Evolutionary conservation across 352 stramenopile genomes (phyloP).

Genomic region (Phytophthora fragariaefolia): DNA sequence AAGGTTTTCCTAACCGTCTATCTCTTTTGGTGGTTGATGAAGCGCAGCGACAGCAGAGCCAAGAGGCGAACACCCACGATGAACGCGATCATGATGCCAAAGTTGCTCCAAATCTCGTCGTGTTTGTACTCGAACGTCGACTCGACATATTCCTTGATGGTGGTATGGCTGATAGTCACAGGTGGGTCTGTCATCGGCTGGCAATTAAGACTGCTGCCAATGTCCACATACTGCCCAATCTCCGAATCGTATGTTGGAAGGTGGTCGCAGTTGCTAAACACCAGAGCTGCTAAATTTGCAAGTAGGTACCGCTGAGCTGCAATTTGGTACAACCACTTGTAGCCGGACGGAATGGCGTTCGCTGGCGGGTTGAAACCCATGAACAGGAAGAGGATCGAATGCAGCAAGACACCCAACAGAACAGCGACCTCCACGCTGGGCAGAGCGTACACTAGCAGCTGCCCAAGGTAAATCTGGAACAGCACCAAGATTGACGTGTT

Average conservation of each 20-base stretch:
- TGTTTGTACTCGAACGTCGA: slow-evolving; percentile 59
- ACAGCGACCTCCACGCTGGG: slow-evolving; percentile 50
- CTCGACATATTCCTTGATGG: slow-evolving; percentile 64
- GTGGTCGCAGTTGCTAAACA: slow-evolving; percentile 56
- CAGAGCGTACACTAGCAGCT: slow-evolving; percentile 52
- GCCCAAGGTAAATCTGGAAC: slow-evolving; percentile 56
- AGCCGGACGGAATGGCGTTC: slow-evolving; percentile 53
- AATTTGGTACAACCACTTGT: slow-evolving; percentile 61
- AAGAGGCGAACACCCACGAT: slow-evolving; percentile 59
- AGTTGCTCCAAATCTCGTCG: slow-evolving; percentile 60
- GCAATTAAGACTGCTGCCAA: slow-evolving; percentile 44
- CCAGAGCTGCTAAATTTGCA: slow-evolving; percentile 40
- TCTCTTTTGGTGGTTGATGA: slow-evolving; percentile 67
- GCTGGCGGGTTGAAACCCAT: slow-evolving; percentile 56
- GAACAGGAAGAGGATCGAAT: slow-evolving; percentile 66
- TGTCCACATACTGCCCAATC: slow-evolving; percentile 38
- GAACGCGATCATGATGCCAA: slow-evolving; percentile 49
- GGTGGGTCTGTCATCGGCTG: slow-evolving; percentile 44
- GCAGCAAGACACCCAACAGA: slow-evolving; percentile 51
- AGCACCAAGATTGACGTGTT: slow-evolving; percentile 54
- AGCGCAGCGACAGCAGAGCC: slow-evolving; percentile 55
- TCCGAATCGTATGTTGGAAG: slow-evolving; percentile 35
- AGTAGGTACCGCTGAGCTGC: slow-evolving; percentile 48
- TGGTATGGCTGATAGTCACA: slow-evolving; percentile 41
- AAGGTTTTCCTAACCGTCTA: not conserved